These are phyloP conservation scores for Nyssa sinensis DNA, from an alignment of 148 eudicot species.

Conservation along the genomic window DNA sequence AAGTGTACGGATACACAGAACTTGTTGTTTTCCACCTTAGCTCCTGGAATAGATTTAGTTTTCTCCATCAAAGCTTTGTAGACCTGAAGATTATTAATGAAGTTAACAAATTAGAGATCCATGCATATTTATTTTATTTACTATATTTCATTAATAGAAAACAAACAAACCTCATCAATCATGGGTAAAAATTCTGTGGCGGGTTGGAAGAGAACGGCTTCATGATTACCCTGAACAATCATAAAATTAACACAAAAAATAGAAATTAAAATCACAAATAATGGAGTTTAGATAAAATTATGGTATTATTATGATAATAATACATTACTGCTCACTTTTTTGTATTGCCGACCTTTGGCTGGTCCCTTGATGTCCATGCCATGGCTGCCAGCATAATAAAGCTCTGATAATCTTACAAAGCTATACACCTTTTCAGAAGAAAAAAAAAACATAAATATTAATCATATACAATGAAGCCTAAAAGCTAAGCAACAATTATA, in stretches of 20 bases:
- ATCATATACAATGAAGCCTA: too few species aligned
- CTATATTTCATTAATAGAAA: not conserved
- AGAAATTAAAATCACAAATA: not conserved
- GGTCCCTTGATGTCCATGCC: slow-evolving; percentile 98
- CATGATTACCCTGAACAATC: slow-evolving; percentile 39
- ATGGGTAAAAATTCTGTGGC: slow-evolving; percentile 73
- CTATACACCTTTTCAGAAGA: slow-evolving; percentile 49
- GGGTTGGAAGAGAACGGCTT: slow-evolving; percentile 70
- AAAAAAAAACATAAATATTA: too few species aligned
- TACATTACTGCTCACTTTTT: slow-evolving; percentile 30
- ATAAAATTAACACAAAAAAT: not conserved
- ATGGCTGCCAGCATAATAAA: slow-evolving; percentile 95
- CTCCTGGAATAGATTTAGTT: slow-evolving; percentile 63
- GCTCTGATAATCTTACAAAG: slow-evolving; percentile 74
- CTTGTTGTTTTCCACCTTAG: slow-evolving; percentile 83
- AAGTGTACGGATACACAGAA: slow-evolving; percentile 85
- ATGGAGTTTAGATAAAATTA: too few species aligned
- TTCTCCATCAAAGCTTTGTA: slow-evolving; percentile 53
- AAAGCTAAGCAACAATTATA: too few species aligned
- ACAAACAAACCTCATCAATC: slow-evolving; percentile 53
- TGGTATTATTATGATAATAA: too few species aligned
- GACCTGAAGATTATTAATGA: slow-evolving; percentile 32
- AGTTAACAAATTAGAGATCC: not conserved
- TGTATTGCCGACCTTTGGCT: slow-evolving; percentile 33
- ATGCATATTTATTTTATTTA: not conserved